phyloP scores from a whole-genome alignment of 176 grass and related monocot genomes.

The Oryza meridionalis region DNA sequence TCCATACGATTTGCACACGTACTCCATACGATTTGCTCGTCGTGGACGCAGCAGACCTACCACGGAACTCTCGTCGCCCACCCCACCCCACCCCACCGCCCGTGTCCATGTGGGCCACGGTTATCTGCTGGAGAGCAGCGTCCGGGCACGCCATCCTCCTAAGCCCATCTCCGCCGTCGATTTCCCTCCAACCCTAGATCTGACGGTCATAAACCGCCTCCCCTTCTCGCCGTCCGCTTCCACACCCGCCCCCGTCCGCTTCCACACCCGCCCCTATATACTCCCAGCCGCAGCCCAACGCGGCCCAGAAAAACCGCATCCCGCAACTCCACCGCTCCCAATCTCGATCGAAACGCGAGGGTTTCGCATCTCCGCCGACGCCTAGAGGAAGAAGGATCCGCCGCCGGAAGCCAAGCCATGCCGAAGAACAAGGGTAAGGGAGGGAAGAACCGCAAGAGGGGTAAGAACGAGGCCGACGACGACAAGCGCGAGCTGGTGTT shows the following conservation, averaged over 20 bases:
- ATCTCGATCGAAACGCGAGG: constrained; percentile 42
- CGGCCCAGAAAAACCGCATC: not conserved
- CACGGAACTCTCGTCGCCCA: not conserved
- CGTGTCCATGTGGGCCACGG: not conserved
- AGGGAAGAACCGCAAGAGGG: constrained; percentile 92
- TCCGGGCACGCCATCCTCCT: not conserved
- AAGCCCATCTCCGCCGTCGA: not conserved
- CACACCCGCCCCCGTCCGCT: not conserved
- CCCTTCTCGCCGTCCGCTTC: not conserved
- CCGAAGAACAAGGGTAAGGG: constrained; percentile 98
- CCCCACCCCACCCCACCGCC: not conserved
- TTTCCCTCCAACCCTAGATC: constrained; percentile 36
- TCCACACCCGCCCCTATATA: constrained; percentile 26
- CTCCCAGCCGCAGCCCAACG: not conserved
- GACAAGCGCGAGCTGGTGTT: constrained; percentile 91
- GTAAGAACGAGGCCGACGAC: constrained; percentile 89
- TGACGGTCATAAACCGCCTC: not conserved
- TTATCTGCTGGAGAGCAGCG: not conserved
- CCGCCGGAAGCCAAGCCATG: constrained; percentile 40
- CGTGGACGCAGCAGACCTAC: too few relatives aligned
- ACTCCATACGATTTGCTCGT: not conserved
- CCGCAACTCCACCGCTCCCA: not conserved
- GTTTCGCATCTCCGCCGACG: constrained; percentile 3
- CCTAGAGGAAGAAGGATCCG: not conserved
- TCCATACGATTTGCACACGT: too few relatives aligned